Base-by-base conservation (phyloP, 495 filamentous ascomycete species). In the Penicillium subrubescens region DNA sequence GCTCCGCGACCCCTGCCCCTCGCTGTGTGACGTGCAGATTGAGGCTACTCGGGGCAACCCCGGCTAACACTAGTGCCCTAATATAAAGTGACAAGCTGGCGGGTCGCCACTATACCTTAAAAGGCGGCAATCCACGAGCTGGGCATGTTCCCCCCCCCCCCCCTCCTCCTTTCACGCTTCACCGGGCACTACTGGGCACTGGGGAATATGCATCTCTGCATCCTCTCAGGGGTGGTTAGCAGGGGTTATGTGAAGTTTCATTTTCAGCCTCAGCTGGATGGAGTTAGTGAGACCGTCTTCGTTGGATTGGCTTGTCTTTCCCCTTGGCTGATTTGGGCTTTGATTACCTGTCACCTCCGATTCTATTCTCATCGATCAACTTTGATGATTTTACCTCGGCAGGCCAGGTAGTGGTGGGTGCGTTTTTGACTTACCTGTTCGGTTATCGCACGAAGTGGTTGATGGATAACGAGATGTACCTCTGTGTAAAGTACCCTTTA, bases 181-280 rank as follows among this genome's bases (percentile, higher is more conserved):
- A 48, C 44, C 10, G 21, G 21, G 44, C 44, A 48, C 41, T 44
- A 39, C 41, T 14, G 46, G 29, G 15, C 29, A 37, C 46, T 44
- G 12, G 12, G 15, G 23, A 19, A 12, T 29, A 21, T 21, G 43
- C 8, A 21, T 33, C 43, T 19, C 44, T 48, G 44, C 11, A 48
- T 48, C 44, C 10, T 25, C 19, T 57, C 23, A 57, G 57, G 58
- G 62, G 25, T 29, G 25, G 31, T 14, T 23, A 19, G 25, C 53
- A 14, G 15, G 44, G 44, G 21, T 8, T 48, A 21, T 21, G 25
- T n/a, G 33, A 29, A 27, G 55, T 41, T 57, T 57, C 33, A 57
- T 58, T 63, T 59, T 64, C 64, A 64, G 67, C 67, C 67, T 67
- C 65, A 70, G 58, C 46, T 46, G 53, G 12, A 39, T 58, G 52